Conservation (phyloP, 768 basidiomycete genomes). For the Lactifluus pinguis region DNA sequence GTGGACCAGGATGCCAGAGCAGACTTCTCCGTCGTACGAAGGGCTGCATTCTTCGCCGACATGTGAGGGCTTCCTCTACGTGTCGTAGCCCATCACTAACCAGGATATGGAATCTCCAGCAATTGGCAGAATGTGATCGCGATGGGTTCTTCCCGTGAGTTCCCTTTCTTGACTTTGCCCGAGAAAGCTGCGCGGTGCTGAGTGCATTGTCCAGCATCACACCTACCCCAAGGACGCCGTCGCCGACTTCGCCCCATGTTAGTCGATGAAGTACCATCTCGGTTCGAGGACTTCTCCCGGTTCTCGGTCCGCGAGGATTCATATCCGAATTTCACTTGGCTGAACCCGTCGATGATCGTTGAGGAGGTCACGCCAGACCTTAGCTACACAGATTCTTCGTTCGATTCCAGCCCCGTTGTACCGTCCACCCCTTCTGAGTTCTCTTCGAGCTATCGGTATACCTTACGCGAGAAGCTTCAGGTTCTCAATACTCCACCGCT, state of each 20-base stretch:
- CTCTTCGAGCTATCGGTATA: background rate
- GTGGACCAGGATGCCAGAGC: slow-evolving; percentile 4
- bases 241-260: background rate
- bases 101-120: background rate
- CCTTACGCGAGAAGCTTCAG: background rate
- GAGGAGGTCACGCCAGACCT: background rate
- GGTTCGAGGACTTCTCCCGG: background rate
- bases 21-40: slow-evolving; percentile 1
- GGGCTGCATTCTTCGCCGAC: slow-evolving; percentile 7
- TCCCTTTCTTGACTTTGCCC: background rate
- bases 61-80: background rate
- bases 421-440: background rate
- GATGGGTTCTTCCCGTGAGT: background rate
- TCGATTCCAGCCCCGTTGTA: background rate
- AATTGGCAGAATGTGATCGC: slow-evolving; percentile 3
- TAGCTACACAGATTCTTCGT: background rate
- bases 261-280: background rate
- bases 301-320: background rate
- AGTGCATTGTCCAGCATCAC: background rate
- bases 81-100: background rate
- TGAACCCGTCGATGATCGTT: background rate
- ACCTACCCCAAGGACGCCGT: background rate
- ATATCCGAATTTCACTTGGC: slow-evolving; percentile 6
- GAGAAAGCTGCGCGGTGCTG: background rate
- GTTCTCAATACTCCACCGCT: background rate